These are phyloP conservation scores for Setaria viridis DNA, from an alignment of 202 grass and related monocot genomes.

Conservation along the genomic window DNA sequence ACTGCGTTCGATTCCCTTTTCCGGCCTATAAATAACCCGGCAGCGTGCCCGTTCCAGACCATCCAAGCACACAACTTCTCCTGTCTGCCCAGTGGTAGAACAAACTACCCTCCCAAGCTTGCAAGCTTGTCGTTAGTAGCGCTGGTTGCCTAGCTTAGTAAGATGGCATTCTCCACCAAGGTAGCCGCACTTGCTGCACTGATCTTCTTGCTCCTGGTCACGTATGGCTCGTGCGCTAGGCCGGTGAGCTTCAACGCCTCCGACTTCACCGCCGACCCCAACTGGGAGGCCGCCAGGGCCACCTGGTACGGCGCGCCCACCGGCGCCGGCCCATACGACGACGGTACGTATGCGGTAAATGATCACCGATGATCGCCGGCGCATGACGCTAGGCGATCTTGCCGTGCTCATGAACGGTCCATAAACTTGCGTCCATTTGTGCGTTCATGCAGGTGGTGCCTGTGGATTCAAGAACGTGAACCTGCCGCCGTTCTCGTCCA, in stretches of 20 bases:
- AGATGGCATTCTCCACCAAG: constrained; percentile 22
- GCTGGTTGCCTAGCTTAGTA: not conserved
- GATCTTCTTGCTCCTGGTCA: constrained; percentile 41
- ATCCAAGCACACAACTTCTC: constrained; percentile 21
- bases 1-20: not conserved
- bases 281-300: constrained; percentile 66
- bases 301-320: constrained; percentile 83
- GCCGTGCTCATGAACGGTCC: not conserved
- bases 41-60: constrained; percentile 19
- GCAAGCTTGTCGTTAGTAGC: not conserved
- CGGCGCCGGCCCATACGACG: constrained; percentile 68
- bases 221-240: constrained; percentile 8
- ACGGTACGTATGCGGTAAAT: constrained; percentile 42
- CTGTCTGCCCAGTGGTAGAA: constrained; percentile 8
- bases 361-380: not conserved
- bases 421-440: not conserved
- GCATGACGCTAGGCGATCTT: not conserved
- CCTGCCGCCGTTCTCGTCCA: constrained; percentile 60
- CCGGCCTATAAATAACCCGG: constrained; percentile 49
- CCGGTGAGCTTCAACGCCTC: constrained; percentile 23
- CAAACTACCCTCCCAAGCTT: constrained; percentile 21
- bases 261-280: constrained; percentile 54
- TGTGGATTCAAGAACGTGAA: constrained; percentile 82
- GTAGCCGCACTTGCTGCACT: constrained; percentile 25
- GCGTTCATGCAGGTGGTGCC: constrained; percentile 62